These are phyloP conservation scores for Mucor lusitanicus DNA, from an alignment of 371 early-diverging fungal species.

Conservation along the genomic window DNA sequence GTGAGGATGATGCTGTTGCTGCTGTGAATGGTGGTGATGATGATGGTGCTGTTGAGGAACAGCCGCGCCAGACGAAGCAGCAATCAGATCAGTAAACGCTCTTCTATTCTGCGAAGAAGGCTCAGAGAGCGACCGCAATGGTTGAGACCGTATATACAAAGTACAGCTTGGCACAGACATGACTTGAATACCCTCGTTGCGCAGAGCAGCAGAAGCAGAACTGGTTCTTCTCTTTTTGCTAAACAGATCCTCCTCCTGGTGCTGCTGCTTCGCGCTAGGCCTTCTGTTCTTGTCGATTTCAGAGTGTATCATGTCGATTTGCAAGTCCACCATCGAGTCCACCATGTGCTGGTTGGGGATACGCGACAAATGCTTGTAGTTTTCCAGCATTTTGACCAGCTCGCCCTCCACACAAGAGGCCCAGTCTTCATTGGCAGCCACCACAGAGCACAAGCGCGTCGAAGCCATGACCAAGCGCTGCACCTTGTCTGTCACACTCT, in stretches of 20 bases:
- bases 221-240: neutral
- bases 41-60: neutral
- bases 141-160: conserved; percentile 24
- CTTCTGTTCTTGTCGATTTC: conserved; percentile 11
- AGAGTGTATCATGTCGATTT: conserved; percentile 13
- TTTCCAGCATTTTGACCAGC: conserved; percentile 32
- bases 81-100: conserved; percentile 6
- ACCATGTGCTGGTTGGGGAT: conserved; percentile 6
- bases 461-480: conserved; percentile 42
- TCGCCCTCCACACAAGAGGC: conserved; percentile 38
- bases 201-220: neutral
- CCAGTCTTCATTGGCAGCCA: conserved; percentile 48
- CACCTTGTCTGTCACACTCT: conserved; percentile 48
- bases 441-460: conserved; percentile 41
- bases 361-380: conserved; percentile 11
- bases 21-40: conserved; percentile 1
- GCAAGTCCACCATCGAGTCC: conserved; percentile 17
- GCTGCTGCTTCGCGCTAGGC: neutral
- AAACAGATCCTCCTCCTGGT: neutral
- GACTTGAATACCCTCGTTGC: neutral
- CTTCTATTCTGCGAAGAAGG: conserved; percentile 11
- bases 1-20: neutral
- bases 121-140: conserved; percentile 19
- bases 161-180: conserved; percentile 23
- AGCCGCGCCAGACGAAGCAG: neutral